phyloP scores from a whole-genome alignment of 2,329 filamentous ascomycete genomes.

The Tricladium varicosporioides region DNA sequence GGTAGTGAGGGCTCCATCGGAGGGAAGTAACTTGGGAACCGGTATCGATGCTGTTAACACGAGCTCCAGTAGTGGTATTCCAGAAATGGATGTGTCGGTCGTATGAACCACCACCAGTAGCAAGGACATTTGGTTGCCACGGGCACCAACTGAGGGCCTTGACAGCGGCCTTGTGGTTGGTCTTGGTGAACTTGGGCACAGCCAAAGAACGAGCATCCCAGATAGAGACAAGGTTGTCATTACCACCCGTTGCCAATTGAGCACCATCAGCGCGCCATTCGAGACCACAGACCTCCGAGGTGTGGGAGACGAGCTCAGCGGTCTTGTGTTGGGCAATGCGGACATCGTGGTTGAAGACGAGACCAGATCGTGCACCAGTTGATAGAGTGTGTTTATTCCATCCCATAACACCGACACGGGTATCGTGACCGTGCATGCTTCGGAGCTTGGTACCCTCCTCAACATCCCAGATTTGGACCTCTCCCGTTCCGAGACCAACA shows the following conservation, averaged over 20 bases:
- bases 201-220: slow-evolving; percentile 94
- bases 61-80: slow-evolving; percentile 97
- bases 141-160: slow-evolving; percentile 99
- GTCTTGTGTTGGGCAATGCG: slow-evolving; percentile 97
- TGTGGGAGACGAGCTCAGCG: slow-evolving; percentile 94
- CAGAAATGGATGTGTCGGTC: slow-evolving; percentile 99
- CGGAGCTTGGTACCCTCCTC: slow-evolving; percentile 92
- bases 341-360: slow-evolving; percentile 98
- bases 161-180: slow-evolving; percentile 97
- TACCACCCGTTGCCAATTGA: slow-evolving; percentile 94
- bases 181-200: slow-evolving; percentile 98
- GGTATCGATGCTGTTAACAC: slow-evolving; percentile 98
- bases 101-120: slow-evolving; percentile 93
- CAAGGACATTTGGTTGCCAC: slow-evolving; percentile 96
- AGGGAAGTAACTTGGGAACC: slow-evolving; percentile 96
- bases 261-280: slow-evolving; percentile 97
- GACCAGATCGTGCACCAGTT: slow-evolving; percentile 88
- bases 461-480: slow-evolving; percentile 99
- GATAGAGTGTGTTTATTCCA: slow-evolving; percentile 99
- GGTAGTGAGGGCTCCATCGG: slow-evolving; percentile 94
- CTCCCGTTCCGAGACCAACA: slow-evolving; percentile 89
- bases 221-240: slow-evolving; percentile 98
- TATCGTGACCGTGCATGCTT: slow-evolving; percentile 98
- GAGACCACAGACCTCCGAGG: slow-evolving; percentile 94
- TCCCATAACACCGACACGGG: slow-evolving; percentile 94